A percentile compares a stretch with the other conserved stretches of the same genome.
Evolutionary conservation across 2,329 filamentous ascomycete genomes (phyloP).

Genomic region (Zasmidium citrigriseum): DNA sequence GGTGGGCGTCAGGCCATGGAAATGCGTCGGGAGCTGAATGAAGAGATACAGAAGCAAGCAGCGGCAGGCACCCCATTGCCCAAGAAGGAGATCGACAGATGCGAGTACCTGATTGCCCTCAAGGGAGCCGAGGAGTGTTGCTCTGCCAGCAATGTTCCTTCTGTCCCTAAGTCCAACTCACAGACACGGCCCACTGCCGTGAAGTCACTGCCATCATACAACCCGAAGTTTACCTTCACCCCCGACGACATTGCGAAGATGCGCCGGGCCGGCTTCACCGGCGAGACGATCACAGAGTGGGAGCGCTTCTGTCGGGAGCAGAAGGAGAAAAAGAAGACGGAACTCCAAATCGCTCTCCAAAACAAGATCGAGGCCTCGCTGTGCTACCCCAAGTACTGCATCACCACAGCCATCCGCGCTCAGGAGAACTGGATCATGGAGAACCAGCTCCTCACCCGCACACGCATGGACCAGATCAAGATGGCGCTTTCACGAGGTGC

Average conservation of each 20-base stretch:
- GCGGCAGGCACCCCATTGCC: neutral
- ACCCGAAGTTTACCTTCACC: neutral
- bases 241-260: neutral
- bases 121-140: no score
- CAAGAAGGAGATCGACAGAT: no score
- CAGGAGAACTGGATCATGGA: conserved; percentile 12
- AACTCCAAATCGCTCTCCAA: neutral
- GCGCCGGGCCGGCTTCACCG: neutral
- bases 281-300: neutral
- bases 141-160: neutral
- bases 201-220: neutral
- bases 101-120: no score
- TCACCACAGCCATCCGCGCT: neutral
- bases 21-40: neutral
- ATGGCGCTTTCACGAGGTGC: conserved; percentile 1
- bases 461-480: conserved; percentile 16
- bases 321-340: neutral
- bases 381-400: conserved; percentile 1
- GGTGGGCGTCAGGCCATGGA: neutral
- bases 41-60: no score
- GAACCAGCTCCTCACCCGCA: conserved; percentile 3
- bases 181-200: neutral
- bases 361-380: conserved; percentile 10
- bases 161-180: neutral
- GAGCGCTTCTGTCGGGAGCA: neutral